A percentile compares a stretch with the other conserved stretches of the same genome.
Conservation (phyloP, 108 stramenopile genomes). For the Fragilariopsis cylindrus region DNA sequence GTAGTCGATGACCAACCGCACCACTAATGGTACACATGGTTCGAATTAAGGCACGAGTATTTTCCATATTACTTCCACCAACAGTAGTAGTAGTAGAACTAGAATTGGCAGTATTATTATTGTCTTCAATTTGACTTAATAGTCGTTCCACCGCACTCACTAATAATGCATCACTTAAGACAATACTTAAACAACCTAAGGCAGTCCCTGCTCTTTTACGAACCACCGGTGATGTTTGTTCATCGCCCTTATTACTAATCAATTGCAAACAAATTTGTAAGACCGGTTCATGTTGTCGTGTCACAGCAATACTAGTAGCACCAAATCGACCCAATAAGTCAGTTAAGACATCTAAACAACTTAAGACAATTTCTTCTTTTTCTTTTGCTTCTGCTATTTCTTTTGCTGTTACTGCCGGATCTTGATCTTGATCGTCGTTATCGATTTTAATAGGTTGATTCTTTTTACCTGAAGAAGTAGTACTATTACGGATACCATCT, state of each 20-base stretch:
- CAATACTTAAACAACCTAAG: constrained; percentile 86
- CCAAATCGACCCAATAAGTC: constrained; percentile 93
- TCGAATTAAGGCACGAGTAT: constrained; percentile 81
- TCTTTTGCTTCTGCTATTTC: not conserved
- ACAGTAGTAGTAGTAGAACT: not conserved
- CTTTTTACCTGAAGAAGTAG: not conserved
- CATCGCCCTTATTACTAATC: constrained; percentile 30
- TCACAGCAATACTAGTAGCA: constrained; percentile 50
- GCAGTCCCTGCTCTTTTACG: constrained; percentile 93
- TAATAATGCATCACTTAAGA: constrained; percentile 76
- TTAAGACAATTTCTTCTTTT: constrained; percentile 68
- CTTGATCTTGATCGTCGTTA: constrained; percentile 5
- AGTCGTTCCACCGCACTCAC: constrained; percentile 80
- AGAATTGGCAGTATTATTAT: not conserved
- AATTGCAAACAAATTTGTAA: constrained; percentile 73
- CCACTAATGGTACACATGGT: constrained; percentile 91
- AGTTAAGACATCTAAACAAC: constrained; percentile 88
- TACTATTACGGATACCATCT: constrained; percentile 63
- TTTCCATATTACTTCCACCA: constrained; percentile 8
- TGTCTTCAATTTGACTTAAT: constrained; percentile 70
- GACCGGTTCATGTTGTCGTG: constrained; percentile 82
- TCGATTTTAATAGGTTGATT: not conserved
- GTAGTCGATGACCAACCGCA: constrained; percentile 76
- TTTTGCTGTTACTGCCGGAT: too few species aligned
- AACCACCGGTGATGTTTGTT: constrained; percentile 44